Conservation (phyloP, 805 yeast species). For the Candida silvatica region DNA sequence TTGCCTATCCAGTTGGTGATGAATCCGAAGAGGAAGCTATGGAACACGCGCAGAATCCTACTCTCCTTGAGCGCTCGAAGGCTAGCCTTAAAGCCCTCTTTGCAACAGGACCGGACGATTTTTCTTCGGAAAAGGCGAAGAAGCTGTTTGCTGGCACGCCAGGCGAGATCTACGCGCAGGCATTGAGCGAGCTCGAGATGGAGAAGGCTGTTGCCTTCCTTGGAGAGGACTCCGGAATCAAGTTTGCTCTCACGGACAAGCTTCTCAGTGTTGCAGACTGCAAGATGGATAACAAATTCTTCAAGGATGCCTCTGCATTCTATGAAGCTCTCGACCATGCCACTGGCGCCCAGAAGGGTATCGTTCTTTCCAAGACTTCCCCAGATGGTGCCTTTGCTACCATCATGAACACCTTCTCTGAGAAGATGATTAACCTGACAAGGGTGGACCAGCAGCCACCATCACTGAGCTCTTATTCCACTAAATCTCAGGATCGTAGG, state of each 20-base stretch:
- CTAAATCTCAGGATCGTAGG: constrained; percentile 64
- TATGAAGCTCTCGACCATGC: constrained; percentile 27
- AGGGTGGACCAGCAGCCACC: constrained; percentile 49
- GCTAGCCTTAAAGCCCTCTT: constrained; percentile 47
- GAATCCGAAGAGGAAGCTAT: constrained; percentile 7
- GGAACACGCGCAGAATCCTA: constrained; percentile 10
- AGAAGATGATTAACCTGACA: constrained; percentile 30
- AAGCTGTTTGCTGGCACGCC: constrained; percentile 36
- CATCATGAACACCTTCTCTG: constrained; percentile 46
- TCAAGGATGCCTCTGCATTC: constrained; percentile 39
- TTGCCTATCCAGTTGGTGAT: constrained; percentile 26
- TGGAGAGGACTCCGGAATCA: constrained; percentile 40
- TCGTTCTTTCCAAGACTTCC: constrained; percentile 44
- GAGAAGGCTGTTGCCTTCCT: constrained; percentile 47
- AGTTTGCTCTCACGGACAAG: constrained; percentile 49
- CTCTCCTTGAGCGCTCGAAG: constrained; percentile 27
- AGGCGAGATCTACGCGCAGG: constrained; percentile 39
- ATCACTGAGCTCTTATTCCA: constrained; percentile 55
- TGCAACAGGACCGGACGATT: constrained; percentile 40
- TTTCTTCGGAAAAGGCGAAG: constrained; percentile 37
- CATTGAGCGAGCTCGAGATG: constrained; percentile 41
- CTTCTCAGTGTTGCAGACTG: constrained; percentile 31
- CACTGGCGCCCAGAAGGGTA: constrained; percentile 34
- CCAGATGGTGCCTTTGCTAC: constrained; percentile 57
- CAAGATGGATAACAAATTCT: constrained; percentile 30